A percentile compares a stretch with the other conserved stretches of the same genome.
phyloP scores from a whole-genome alignment of 2,329 filamentous ascomycete genomes.

The Ascochyta viciae-villosae region DNA sequence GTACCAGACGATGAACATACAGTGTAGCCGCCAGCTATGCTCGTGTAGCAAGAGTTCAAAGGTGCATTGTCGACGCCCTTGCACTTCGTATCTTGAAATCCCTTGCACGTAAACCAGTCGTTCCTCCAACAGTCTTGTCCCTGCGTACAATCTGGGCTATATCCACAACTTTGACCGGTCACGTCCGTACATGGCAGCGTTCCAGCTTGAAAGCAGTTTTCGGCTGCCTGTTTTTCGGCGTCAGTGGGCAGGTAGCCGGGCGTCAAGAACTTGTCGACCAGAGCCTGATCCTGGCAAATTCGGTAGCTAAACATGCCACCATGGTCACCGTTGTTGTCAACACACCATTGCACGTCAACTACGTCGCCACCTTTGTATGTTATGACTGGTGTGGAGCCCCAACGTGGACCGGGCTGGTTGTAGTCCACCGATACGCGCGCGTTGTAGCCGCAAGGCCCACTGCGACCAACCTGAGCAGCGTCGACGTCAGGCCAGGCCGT shows the following conservation, averaged over 20 bases:
- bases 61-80: constrained; percentile 41
- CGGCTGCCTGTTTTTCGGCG: constrained; percentile 44
- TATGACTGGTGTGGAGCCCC: constrained; percentile 40
- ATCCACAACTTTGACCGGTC: constrained; percentile 39
- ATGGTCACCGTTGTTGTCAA: constrained; percentile 46
- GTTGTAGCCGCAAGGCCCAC: constrained; percentile 46
- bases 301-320: constrained; percentile 47
- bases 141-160: constrained; percentile 38
- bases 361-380: constrained; percentile 40
- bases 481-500: constrained; percentile 43
- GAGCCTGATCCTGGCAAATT: constrained; percentile 42
- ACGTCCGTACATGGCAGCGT: constrained; percentile 43
- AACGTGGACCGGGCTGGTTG: constrained; percentile 42
- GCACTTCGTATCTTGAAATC: constrained; percentile 39
- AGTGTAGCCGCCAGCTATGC: constrained; percentile 45
- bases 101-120: constrained; percentile 46
- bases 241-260: constrained; percentile 43
- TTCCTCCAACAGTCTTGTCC: constrained; percentile 44
- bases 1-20: constrained; percentile 21
- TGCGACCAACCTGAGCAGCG: constrained; percentile 37
- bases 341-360: constrained; percentile 44
- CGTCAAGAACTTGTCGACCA: constrained; percentile 42
- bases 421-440: constrained; percentile 45
- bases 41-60: constrained; percentile 43
- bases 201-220: constrained; percentile 40